Evolutionary conservation across 2,329 filamentous ascomycete species (phyloP).

Genomic region (Monilinia fructicola): DNA sequence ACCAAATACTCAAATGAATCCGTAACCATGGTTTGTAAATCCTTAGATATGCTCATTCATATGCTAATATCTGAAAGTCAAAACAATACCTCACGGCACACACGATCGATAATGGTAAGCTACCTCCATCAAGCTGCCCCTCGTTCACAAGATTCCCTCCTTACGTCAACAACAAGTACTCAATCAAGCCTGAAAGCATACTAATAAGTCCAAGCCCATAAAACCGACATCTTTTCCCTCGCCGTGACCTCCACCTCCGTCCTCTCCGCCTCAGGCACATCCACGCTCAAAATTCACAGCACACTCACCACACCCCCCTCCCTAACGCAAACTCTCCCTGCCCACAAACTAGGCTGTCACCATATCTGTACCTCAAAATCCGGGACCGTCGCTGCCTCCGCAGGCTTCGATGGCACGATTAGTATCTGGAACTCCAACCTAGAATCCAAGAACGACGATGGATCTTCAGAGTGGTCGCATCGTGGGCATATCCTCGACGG

Average conservation of each 20-base stretch:
- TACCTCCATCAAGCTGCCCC: constrained; percentile 25
- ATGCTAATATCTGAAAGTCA: constrained; percentile 59
- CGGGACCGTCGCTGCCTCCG: constrained; percentile 73
- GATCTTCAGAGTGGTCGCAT: constrained; percentile 48
- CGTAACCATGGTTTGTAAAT: constrained; percentile 38
- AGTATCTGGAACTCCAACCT: constrained; percentile 71
- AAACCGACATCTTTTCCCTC: constrained; percentile 80
- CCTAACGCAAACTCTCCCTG: constrained; percentile 73
- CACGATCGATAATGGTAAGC: constrained; percentile 79
- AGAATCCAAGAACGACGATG: constrained; percentile 47
- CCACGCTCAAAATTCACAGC: constrained; percentile 76
- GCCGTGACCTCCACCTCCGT: constrained; percentile 72
- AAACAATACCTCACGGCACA: constrained; percentile 97
- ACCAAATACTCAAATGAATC: constrained; percentile 26
- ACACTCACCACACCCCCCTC: constrained; percentile 71
- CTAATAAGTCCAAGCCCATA: constrained; percentile 61
- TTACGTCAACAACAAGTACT: background rate
- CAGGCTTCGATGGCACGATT: constrained; percentile 85
- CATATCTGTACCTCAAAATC: constrained; percentile 73
- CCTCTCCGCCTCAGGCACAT: constrained; percentile 82
- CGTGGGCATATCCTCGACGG: constrained; percentile 51
- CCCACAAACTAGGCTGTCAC: constrained; percentile 86
- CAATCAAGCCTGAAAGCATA: background rate
- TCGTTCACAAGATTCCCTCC: background rate
- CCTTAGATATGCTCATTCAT: constrained; percentile 16